Evolutionary conservation across 2,329 filamentous ascomycete genomes (phyloP).

Genomic region (Pseudogymnoascus sp.): DNA sequence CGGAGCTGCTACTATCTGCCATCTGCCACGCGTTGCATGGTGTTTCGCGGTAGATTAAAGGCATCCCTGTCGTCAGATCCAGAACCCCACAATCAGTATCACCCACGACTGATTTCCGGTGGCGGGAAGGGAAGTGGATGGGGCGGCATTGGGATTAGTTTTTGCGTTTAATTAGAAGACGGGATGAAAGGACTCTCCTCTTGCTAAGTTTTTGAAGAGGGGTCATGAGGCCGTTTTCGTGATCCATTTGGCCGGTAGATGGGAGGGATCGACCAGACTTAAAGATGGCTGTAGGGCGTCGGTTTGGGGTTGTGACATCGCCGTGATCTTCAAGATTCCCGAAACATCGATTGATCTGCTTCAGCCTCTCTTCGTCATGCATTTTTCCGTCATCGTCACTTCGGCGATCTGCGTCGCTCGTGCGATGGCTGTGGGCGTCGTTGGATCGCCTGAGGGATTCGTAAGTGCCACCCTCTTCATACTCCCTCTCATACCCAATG

Average conservation of each 20-base stretch:
- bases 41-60: neutral
- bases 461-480: conserved; percentile 6
- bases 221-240: neutral
- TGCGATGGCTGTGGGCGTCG: conserved; percentile 12
- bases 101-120: too few species aligned
- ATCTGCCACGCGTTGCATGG: neutral
- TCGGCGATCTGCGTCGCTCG: neutral
- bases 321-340: neutral
- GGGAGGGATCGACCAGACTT: neutral
- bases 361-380: neutral
- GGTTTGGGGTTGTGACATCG: neutral
- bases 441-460: conserved; percentile 18
- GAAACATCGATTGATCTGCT: neutral
- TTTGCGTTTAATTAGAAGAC: neutral
- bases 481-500: neutral
- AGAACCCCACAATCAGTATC: neutral
- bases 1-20: neutral
- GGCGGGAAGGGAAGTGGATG: too few species aligned
- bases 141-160: neutral
- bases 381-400: neutral
- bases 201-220: neutral
- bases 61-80: neutral
- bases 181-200: neutral
- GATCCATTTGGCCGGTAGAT: neutral
- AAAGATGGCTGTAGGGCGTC: neutral